Evolutionary conservation across 1,284 basidiomycete genomes (phyloP), one percentile per base, ranked within the genome.

Genomic region (Ustilago lituana): DNA sequence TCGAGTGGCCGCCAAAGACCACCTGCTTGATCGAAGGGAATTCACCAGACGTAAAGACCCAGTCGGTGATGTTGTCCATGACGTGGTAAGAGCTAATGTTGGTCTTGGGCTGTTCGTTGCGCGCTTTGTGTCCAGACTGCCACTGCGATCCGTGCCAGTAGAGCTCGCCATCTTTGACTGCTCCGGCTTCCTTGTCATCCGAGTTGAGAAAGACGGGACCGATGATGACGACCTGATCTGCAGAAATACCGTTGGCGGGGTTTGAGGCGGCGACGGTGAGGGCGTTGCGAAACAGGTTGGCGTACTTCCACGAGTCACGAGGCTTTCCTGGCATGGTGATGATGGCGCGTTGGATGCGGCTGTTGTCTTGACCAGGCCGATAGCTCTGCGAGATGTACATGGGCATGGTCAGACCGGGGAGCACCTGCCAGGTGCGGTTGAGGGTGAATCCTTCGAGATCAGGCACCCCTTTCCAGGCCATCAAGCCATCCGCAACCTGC

Each of bases 301-400:
- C 74, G 43, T 79, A 79, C 54, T 79, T 79, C 77, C 77, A 79
- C 29, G 74, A 56, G 36, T 79, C 77, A 33, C 77, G 62, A 5
- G 77, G 77, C 58, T 73, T 78, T 23, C 77, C 77, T 26, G 77
- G 77, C 53, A 62, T 66, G 11, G 60, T 65, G 19, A 79, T 66
- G 51, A 79, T 54, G 35, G 67, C 74, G 5, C 77, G 66, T 38
- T 79, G 74, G 31, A 79, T 70, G 10, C 35, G 38, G 38, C 48
- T 51, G 29, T 62, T 65, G 45, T 76, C 54, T 8, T 41, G 17
- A n/a, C 67, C 67, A 1, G 62, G 63, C 9, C 40, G 46, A 38
- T 73, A 70, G 32, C 29, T 62, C 14, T 52, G 29, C n/a, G 71
- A 57, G 17, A 73, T 50, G 55, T 77, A 77, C 51, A 76, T 68